Evolutionary conservation across 2,329 filamentous ascomycete species (phyloP), one percentile per base, ranked within the genome.

Genomic region (Tolypocladium album): DNA sequence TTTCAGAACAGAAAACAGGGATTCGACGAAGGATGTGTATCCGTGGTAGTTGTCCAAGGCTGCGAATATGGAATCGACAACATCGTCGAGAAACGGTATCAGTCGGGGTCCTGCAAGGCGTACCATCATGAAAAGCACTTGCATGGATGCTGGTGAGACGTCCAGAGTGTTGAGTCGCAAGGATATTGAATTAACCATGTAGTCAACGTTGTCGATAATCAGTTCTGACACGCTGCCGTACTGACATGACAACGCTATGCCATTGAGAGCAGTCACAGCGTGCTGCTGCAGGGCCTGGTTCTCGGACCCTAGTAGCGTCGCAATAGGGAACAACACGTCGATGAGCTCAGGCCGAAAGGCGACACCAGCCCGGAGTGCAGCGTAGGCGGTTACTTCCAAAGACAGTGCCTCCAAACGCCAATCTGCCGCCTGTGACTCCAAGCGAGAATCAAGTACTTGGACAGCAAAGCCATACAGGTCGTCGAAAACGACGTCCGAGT

Each of bases 31-130:
- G 22, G 82, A 76, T 0, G 91, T 87, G 70, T 99, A 97, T 1
- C 94, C 94, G 67, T 99, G 94, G 67, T 94, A 99, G 67, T 91
- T 90, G 65, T 97, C 92, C n/a, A 99, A 76, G 0, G 92, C 91
- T 0, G 89, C 88, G 71, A 99, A 97, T 45, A 99, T 91, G 0
- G 90, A 93, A 5, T 87, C 88, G 3, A 97, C 86, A 0, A 96
- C 84, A 69, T 99, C 94, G 68, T 97, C 93, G 1, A 99, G 78
- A 69, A 92, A 97, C 0, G 92, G 92, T 13, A 99, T 80, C 27
- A 99, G 73, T 9, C 81, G 81, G 1, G 92, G 86, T 0, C 94
- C 94, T 22, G 92, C 90, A 17, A 99, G 81, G 34, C 84, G 86
- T 62, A 97, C 86, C 89, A 97, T 95, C 92, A 99, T 97, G 8